Conservation (phyloP, 169 alveolate genomes). For the Theileria annulata region DNA sequence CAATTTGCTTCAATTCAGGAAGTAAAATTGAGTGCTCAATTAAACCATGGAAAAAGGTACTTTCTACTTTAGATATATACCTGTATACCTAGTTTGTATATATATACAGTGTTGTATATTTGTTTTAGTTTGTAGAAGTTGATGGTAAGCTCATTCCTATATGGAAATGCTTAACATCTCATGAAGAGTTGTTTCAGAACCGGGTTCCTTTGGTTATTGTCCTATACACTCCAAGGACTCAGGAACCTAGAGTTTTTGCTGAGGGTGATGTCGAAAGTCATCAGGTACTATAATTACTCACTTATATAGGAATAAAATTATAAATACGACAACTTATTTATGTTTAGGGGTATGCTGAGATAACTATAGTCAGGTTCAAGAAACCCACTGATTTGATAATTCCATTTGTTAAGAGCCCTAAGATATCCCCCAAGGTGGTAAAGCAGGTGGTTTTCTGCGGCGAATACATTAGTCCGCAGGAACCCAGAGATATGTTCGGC, state of each 20-base stretch:
- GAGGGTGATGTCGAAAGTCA: constrained; percentile 62
- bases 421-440: constrained; percentile 8
- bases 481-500: constrained; percentile 65
- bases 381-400: background rate
- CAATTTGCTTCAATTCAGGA: constrained; percentile 55
- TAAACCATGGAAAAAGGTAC: constrained; percentile 19
- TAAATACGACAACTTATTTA: no score
- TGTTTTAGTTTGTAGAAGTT: constrained; percentile 25
- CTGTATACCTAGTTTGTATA: constrained; percentile 15
- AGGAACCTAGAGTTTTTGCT: constrained; percentile 52
- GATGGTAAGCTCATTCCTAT: constrained; percentile 16
- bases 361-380: constrained; percentile 40
- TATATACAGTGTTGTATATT: background rate
- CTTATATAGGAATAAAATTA: no score
- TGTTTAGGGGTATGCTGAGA: constrained; percentile 48
- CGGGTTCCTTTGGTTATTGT: constrained; percentile 58
- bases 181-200: constrained; percentile 13
- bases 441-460: constrained; percentile 55
- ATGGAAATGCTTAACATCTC: constrained; percentile 46
- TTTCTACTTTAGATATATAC: no score
- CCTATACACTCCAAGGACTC: constrained; percentile 60
- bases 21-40: constrained; percentile 26
- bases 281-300: constrained; percentile 22
- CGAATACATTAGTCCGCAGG: constrained; percentile 47
- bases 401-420: constrained; percentile 11